These are phyloP conservation scores for Acrocalymma vagum DNA, from an alignment of 2,329 filamentous ascomycete species.

Conservation along the genomic window DNA sequence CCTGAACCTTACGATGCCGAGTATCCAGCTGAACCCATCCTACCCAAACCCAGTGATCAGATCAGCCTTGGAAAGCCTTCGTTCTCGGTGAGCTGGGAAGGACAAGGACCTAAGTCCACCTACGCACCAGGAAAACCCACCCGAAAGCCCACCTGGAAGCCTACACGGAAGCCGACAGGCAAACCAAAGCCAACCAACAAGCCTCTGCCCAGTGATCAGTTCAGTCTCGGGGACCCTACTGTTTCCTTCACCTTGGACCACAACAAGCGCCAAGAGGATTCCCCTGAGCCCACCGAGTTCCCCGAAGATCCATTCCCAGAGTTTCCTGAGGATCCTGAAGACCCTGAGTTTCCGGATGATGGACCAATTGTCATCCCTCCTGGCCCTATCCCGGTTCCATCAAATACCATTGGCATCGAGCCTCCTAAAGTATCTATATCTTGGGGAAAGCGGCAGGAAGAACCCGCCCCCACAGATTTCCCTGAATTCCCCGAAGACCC, in stretches of 20 bases:
- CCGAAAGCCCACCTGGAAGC: slow-evolving; percentile 5
- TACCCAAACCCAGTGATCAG: slow-evolving; percentile 6
- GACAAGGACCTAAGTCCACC: slow-evolving; percentile 7
- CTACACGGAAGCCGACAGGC: slow-evolving; percentile 4
- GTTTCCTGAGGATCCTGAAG: slow-evolving; percentile 21
- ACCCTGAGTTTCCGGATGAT: slow-evolving; percentile 15
- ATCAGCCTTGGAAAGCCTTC: slow-evolving; percentile 17
- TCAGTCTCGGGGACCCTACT: slow-evolving; percentile 15
- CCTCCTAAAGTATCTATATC: slow-evolving; percentile 20
- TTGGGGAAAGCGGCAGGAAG: slow-evolving; percentile 18
- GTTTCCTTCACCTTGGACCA: slow-evolving; percentile 23
- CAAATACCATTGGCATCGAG: slow-evolving; percentile 16
- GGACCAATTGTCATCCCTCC: slow-evolving; percentile 2
- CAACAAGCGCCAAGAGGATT: slow-evolving; percentile 17
- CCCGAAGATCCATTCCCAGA: slow-evolving; percentile 7
- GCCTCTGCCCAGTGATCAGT: too few species aligned
- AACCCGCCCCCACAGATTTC: slow-evolving; percentile 9
- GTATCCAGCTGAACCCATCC: slow-evolving; percentile 2
- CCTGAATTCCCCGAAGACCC: too few species aligned
- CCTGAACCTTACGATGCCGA: slow-evolving; percentile 8
- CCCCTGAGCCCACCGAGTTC: slow-evolving; percentile 8
- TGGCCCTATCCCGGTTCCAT: slow-evolving; percentile 8
- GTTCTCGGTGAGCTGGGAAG: slow-evolving; percentile 22
- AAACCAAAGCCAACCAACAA: slow-evolving; percentile 2
- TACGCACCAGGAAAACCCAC: slow-evolving; percentile 9